Base-by-base conservation (phyloP, 2,329 filamentous ascomycete genomes). In the Colletotrichum gigasporum region DNA sequence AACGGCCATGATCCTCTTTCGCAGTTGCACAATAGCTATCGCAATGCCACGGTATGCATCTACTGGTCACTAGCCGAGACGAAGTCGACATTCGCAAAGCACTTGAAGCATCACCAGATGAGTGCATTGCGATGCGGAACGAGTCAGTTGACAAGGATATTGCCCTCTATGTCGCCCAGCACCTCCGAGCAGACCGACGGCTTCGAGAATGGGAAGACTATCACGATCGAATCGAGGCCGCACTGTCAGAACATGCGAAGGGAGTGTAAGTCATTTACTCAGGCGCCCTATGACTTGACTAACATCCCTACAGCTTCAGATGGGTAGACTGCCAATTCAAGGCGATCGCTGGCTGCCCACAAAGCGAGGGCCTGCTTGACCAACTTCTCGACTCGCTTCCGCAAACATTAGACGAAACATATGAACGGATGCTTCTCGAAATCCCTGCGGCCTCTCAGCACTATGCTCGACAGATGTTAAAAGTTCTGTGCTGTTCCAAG, bases 51-150 rank as follows among this genome's bases (percentile, higher is more conserved):
- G 60, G 67, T 1, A 54, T 75, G 2, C 73, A 76, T 55, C 56
- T 77, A 9, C 42, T 77, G 2, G 73, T 74, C 2, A 76, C 75
- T 6, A 79, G 77, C 65, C 71, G 77, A 3, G 70, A 76, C 30
- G 69, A 75, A 45, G 24, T 63, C 8, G 73, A 76, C 30, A 79
- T 79, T 32, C 56, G 69, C 5, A 66, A 71, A 1, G 60, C 48
- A 3, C 53, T 75, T 0, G 32, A 57, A 1, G 67, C 47, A 37
- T 2, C 18, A 1, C 22, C 18, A 3, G 63, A 71, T 6, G 63
- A 75, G 12, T 66, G 3, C 3, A 12, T 53, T n/a, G 12, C 16
- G 18, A 30, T 54, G 37, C 30, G 44, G 20, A 54, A 32, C 26
- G 12, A 14, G 3, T 16, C 12, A 3, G 24, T 54, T 14, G 37